Base-by-base conservation (phyloP, 2,329 filamentous ascomycete species). In the Phaeomoniella chlamydospora region DNA sequence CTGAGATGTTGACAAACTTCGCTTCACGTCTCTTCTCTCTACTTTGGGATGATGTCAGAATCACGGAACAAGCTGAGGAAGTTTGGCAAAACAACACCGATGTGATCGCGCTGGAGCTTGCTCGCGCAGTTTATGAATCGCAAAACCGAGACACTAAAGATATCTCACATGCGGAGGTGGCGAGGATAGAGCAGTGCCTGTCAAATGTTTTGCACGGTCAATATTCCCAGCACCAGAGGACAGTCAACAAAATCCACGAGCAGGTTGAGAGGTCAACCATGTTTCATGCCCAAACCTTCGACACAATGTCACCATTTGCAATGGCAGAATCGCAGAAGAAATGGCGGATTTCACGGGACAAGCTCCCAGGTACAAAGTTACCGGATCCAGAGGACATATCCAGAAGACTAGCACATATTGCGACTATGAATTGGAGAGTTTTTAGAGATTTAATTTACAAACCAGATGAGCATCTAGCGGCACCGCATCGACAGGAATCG, bases 351-450 rank as follows among this genome's bases (percentile, higher is more conserved):
- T 34, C 39, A 14, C 29, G 36, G n/a, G 37, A 18, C 16, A 5
- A 34, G 44, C 41, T 15, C 11, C 36, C 9, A 10, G 35, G 3
- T 36, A 46, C 2, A 45, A 54, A 30, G 30, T 30, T 46, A 11
- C 41, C 49, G 18, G 53, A 56, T 37, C 44, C 59, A 3, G 56
- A 61, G 34, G 50, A 53, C 39, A 73, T 94, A 54, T 75, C 83
- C 1, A 79, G 77, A 31, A 75, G 83, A 32, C 67, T 94, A 35
- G 79, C 84, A 4, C 88, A 94, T 50, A 74, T 94, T 31, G 76
- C 82, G 11, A 68, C 90, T 4, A 61, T 96, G 15, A 86, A 94
- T 57, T 94, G 87, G 86, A 72, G 83, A 34, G 80, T 94, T 3
- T 96, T 87, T 85, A 72, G 73, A 2, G 72, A 74, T 2, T 64